Evolutionary conservation across 2,329 filamentous ascomycete genomes (phyloP), one percentile per base, ranked within the genome.

Genomic region (Ceratocystis cubensis): DNA sequence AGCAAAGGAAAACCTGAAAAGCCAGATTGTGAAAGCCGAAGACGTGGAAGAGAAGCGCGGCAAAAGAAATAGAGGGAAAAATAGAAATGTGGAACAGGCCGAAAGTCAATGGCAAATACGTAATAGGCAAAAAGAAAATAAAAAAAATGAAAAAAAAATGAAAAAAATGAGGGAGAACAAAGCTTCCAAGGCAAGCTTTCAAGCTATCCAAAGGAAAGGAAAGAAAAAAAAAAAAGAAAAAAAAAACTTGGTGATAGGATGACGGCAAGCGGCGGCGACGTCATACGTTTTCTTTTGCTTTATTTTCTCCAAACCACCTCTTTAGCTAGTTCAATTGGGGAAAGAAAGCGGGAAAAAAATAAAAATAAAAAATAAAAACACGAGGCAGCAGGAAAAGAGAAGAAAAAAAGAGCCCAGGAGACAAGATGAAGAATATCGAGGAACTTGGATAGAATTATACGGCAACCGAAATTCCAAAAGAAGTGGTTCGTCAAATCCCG

Each of bases 211-310:
- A 10, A 59, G 15, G 22, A 25, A 7, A 59, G 22, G 22, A 6
- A 37, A 33, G 30, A 25, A 5, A 57, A 57, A 37, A 57, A 57
- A 37, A 5, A 57, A 17, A 25, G 0, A 3, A 28, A 37, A 33
- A 10, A 37, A 37, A 37, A 61, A 61, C 8, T 41, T 41, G 30
- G 37, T 41, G 37, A 62, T 17, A 17, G 41, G 37, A 45, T 45
- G 37, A 57, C 25, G 10, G 53, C 25, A 30, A 37, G 33, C 33
- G 33, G 53, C 22, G 53, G 25, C 53, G 53, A 57, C 53, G 53
- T 57, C 53, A 57, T 57, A 57, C 28, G 53, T 59, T 65, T 61
- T 63, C 48, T 62, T 62, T 44, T 61, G 5, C 8, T 62, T 45
- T 37, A 7, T 62, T 62, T 62, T 56, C 28, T 37, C 22, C 33